Base-by-base conservation (phyloP, 208 protist species). In the Angomonas desouzai region DNA sequence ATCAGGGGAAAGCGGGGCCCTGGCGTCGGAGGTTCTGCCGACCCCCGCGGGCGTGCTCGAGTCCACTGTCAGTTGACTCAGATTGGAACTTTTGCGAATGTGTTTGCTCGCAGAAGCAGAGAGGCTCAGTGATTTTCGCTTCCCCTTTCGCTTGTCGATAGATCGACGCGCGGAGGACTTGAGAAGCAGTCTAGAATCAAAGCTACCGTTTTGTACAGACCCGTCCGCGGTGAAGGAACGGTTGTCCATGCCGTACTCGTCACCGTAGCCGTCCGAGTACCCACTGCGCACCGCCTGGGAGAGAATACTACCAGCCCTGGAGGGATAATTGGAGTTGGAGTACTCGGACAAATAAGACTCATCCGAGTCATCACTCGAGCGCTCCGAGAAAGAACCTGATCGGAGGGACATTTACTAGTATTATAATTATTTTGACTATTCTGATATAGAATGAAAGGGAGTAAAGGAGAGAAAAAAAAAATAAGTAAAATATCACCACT, bases 361-460 rank as follows among this genome's bases (percentile, higher is more conserved):
- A 9, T 51, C 45, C 18, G 45, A 51, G 45, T 51, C 45, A 23
- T 51, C 45, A 51, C 45, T 51, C 36, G 13, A 51, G n/a, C 45
- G 20, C n/a, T 51, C 20, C 20, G 45, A 27, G 45, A 51, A 23
- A 23, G 45, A 51, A 40, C 9, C 6, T 23, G 45, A 51, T 9
- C 45, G 10, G 6, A 13, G 10, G 45, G 45, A 51, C 45, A 51
- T 51, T 13, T 43, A 43, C 36, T 43, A 43, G 13, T 43, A n/a
- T n/a, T n/a, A n/a, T n/a, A n/a, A n/a, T n/a, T n/a, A n/a, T n/a
- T n/a, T n/a, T n/a, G n/a, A n/a, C n/a, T n/a, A n/a, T n/a, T n/a
- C n/a, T n/a, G n/a, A n/a, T n/a, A n/a, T n/a, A n/a, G n/a, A n/a
- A n/a, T n/a, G n/a, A n/a, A n/a, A n/a, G n/a, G 36, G 36, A 40